Percentiles rank a stretch among this genome's conserved stretches.
Evolutionary conservation across 2,329 filamentous ascomycete genomes (phyloP).

Genomic region (Claviceps quebecensis): DNA sequence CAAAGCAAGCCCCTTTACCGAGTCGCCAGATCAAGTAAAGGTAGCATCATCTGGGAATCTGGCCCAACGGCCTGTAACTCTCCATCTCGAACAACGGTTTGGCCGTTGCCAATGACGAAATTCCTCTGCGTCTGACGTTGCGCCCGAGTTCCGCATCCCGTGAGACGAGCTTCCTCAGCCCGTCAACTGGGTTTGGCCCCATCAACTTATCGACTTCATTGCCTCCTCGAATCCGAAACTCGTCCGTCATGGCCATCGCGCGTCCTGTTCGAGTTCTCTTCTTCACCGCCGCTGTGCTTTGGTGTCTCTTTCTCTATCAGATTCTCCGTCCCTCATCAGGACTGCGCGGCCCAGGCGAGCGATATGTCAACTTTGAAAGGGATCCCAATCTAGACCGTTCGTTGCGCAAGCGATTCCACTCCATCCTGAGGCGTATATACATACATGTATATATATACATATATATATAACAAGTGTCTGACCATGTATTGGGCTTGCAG

Average conservation of each 20-base stretch:
- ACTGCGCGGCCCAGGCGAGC: slow-evolving; percentile 27
- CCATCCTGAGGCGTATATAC: background rate
- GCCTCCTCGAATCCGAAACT: background rate
- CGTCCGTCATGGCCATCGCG: slow-evolving; percentile 60
- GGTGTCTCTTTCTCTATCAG: slow-evolving; percentile 67
- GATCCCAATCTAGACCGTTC: slow-evolving; percentile 82
- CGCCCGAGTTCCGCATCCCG: background rate
- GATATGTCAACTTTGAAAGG: slow-evolving; percentile 46
- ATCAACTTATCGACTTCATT: background rate
- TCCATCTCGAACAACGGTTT: background rate
- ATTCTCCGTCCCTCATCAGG: slow-evolving; percentile 46
- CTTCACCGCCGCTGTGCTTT: slow-evolving; percentile 55
- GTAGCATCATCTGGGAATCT: background rate
- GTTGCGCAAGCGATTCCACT: slow-evolving; percentile 18
- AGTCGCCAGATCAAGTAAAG: background rate
- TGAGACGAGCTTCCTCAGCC: background rate
- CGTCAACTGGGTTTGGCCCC: background rate
- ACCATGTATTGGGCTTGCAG: slow-evolving; percentile 29
- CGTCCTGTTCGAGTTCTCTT: slow-evolving; percentile 71
- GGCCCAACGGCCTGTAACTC: background rate
- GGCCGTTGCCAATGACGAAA: background rate
- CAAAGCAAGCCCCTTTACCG: background rate
- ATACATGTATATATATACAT: background rate
- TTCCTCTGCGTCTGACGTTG: background rate
- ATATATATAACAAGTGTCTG: slow-evolving; percentile 4